Evolutionary conservation across 2,329 filamentous ascomycete genomes (phyloP), one percentile per base, ranked within the genome.

Genomic region (Hypoxylon sp.): DNA sequence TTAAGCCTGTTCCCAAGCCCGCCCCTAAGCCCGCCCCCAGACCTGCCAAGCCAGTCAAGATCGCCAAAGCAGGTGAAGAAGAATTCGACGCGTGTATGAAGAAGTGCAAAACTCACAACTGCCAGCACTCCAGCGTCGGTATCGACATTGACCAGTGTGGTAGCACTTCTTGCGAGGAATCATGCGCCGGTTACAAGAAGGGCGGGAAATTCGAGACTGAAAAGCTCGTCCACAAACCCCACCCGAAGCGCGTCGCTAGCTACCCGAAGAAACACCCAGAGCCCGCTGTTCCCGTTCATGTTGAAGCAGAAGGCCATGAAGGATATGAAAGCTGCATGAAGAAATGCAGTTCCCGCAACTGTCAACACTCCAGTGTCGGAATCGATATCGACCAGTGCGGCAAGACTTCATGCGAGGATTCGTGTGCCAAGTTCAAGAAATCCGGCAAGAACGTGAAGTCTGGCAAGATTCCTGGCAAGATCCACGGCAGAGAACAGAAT

Each of bases 301-400:
- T 34, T 17, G 28, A 19, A 3, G 48, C 28, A 5, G 28, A 17
- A 9, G 46, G 43, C 5, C 23, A 23, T 9, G 9, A 17, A 13
- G 38, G 34, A 11, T 68, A 34, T 38, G 57, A 70, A 34, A 2
- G 14, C 11, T 69, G 69, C 58, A 50, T 67, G 57, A 53, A 45
- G 32, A 51, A 65, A n/a, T 69, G 70, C 55, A 48, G 23, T 14
- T 63, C 43, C 11, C 51, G 57, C 46, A 64, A 69, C 53, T 69
- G 63, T 30, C 62, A 70, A 21, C 53, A 43, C 60, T 50, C 60
- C 10, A 63, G 50, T 30, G 63, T 69, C 34, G 65, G 55, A 7
- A 21, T 62, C 19, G 5, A 30, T 9, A 34, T 68, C 5, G 41
- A 49, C n/a, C 62, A 72, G 21, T 67, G 68, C 43, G 59, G 59